phyloP scores from a whole-genome alignment of 768 basidiomycete genomes.

The Tephrocybe sp. region DNA sequence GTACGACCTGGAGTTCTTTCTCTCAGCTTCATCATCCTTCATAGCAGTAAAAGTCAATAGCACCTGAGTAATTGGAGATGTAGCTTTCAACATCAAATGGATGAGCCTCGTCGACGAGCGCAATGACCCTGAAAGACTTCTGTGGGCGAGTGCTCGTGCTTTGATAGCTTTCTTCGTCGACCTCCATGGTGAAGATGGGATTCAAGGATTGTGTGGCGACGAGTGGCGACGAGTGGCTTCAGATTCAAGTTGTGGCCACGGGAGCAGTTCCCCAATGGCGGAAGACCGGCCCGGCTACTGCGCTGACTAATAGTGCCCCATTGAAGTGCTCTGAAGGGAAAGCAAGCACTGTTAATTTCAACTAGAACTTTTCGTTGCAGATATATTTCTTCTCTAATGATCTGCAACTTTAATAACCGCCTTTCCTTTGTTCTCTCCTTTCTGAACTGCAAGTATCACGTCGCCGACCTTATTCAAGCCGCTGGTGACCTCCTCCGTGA shows the following conservation, averaged over 20 bases:
- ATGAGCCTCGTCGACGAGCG: constrained; percentile 71
- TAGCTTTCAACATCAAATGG: constrained; percentile 88
- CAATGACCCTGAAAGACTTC: constrained; percentile 28
- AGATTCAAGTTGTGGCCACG: too few species aligned
- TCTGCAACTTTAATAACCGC: constrained; percentile 26
- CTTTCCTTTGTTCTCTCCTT: constrained; percentile 27
- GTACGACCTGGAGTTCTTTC: constrained; percentile 56
- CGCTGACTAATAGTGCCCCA: too few species aligned
- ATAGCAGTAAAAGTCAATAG: background rate
- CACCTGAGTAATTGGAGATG: constrained; percentile 76
- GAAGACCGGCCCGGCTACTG: too few species aligned
- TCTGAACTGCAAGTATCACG: constrained; percentile 31
- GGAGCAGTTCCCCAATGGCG: too few species aligned
- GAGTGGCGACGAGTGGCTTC: background rate
- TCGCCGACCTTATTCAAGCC: constrained; percentile 43
- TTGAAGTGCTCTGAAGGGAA: too few species aligned
- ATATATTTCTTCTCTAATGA: too few species aligned
- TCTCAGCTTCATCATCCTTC: background rate
- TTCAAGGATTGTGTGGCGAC: constrained; percentile 2
- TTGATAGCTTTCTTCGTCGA: constrained; percentile 36
- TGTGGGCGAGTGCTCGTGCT: constrained; percentile 22
- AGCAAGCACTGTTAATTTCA: too few species aligned
- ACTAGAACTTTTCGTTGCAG: too few species aligned
- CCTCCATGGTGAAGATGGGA: constrained; percentile 33
- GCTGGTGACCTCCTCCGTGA: constrained; percentile 41